Percentiles rank a stretch among this genome's conserved stretches.
These are phyloP conservation scores for Phytophthora foliorum DNA, from an alignment of 352 stramenopile species.

Conservation along the genomic window DNA sequence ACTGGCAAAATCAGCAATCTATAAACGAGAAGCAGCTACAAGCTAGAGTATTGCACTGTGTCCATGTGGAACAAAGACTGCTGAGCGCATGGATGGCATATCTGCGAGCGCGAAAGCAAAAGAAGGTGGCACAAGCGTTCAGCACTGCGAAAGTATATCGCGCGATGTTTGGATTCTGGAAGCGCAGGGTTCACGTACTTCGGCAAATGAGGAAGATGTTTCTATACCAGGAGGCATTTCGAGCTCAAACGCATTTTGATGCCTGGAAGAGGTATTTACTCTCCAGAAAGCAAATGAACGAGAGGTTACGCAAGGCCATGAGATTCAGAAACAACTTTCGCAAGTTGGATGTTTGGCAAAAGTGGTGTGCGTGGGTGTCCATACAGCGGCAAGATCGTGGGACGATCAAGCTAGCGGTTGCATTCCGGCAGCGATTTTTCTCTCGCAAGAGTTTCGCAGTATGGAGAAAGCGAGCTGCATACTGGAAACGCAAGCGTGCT, in stretches of 20 bases:
- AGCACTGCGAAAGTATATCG: slow-evolving; percentile 11
- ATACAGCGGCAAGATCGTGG: slow-evolving; percentile 28
- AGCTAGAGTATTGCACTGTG: slow-evolving; percentile 37
- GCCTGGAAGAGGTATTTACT: slow-evolving; percentile 51
- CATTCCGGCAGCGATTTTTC: slow-evolving; percentile 51
- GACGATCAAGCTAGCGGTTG: slow-evolving; percentile 43
- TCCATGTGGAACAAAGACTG: slow-evolving; percentile 20
- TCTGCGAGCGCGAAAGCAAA: slow-evolving; percentile 16
- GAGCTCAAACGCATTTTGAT: slow-evolving; percentile 51
- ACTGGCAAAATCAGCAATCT: slow-evolving; percentile 18
- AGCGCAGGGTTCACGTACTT: slow-evolving; percentile 35
- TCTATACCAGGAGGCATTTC: slow-evolving; percentile 43
- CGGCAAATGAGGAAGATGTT: slow-evolving; percentile 50
- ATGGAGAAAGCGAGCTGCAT: slow-evolving; percentile 35
- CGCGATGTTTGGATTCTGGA: slow-evolving; percentile 34
- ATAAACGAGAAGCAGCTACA: slow-evolving; percentile 21
- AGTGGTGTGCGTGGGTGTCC: slow-evolving; percentile 44
- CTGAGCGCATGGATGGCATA: slow-evolving; percentile 12
- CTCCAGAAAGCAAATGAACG: slow-evolving; percentile 37
- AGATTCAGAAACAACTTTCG: slow-evolving; percentile 41
- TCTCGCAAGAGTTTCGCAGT: slow-evolving; percentile 42
- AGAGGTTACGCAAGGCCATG: slow-evolving; percentile 35
- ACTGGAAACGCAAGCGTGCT: slow-evolving; percentile 32
- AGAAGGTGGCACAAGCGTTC: slow-evolving; percentile 17
- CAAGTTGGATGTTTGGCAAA: slow-evolving; percentile 40